Evolutionary conservation across 345 rosid species (phyloP), one percentile per base, ranked within the genome.

Genomic region (Bretschneidera sinensis): DNA sequence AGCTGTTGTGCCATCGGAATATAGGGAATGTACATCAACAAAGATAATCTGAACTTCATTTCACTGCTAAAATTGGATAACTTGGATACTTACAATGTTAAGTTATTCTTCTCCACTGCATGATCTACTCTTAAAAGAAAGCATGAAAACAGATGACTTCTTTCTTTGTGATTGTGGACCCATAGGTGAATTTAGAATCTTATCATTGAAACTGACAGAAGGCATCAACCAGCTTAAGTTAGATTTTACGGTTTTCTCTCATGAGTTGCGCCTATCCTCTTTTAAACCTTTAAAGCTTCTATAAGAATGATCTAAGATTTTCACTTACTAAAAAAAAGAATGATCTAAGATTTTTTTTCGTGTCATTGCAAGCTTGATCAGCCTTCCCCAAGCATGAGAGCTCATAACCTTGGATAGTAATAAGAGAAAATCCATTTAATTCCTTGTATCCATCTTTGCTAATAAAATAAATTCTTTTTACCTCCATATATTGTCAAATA

Each of bases 51-150:
- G 45, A 39, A 39, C n/a, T n/a, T n/a, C n/a, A 39, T 14, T 39
- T 14, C 45, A 39, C 16, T 39, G 10, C 45, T 39, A 39, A 39
- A 1, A 39, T 39, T 9, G 10, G 16, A 2, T 4, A 13, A 39
- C 11, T 5, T 39, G 6, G 10, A 0, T 60, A 71, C 89, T 76
- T 68, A 88, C 95, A 50, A 3, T 67, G 80, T 49, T 78, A 80
- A 1, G 50, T 59, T 25, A 62, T 70, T 81, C 88, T 55, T 85
- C 96, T 39, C 84, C 89, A 17, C 83, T 86, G 14, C 78, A 80
- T 15, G 92, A 88, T 76, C 71, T 78, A 70, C 86, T 78, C 70
- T 83, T 85, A 63, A 83, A 78, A 14, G 92, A 88, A 72, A 85
- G 81, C 58, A 77, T 69, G 54, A 71, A 75, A 49, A 85, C 80